phyloP scores from a whole-genome alignment of 2,329 filamentous ascomycete species.

The Colletotrichum sp. region DNA sequence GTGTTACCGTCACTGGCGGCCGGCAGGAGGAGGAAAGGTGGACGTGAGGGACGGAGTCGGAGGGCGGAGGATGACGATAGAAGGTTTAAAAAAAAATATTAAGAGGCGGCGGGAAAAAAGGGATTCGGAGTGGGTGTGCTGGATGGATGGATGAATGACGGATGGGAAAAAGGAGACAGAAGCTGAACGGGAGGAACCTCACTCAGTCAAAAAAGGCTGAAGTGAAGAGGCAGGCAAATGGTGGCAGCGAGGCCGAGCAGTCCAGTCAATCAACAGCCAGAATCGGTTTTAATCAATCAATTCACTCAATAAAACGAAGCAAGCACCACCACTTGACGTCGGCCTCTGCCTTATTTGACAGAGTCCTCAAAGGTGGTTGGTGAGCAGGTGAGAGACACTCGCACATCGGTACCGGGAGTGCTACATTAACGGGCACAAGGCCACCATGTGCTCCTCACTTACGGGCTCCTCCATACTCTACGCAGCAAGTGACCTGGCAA shows the following conservation, averaged over 20 bases:
- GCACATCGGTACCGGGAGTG: neutral
- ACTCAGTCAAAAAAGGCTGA: neutral
- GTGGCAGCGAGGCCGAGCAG: neutral
- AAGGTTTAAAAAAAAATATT: neutral
- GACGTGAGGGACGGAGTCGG: neutral
- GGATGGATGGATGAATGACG: neutral
- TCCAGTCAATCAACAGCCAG: neutral
- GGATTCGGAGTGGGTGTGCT: neutral
- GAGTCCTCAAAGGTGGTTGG: neutral
- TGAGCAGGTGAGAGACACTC: neutral
- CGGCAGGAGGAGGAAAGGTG: neutral
- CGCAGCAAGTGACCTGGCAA: neutral
- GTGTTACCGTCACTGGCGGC: conserved; percentile 4
- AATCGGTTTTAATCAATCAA: neutral
- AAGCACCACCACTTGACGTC: neutral
- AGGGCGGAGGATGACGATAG: neutral
- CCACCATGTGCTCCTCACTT: neutral
- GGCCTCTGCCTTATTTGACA: neutral
- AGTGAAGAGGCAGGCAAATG: neutral
- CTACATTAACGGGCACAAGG: neutral
- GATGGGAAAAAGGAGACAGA: neutral
- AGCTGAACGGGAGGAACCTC: neutral
- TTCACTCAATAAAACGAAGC: conserved; percentile 13
- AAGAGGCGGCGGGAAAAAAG: neutral
- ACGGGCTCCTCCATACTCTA: neutral